Evolutionary conservation across 768 basidiomycete genomes (phyloP).

Genomic region (Serendipita vermifera): DNA sequence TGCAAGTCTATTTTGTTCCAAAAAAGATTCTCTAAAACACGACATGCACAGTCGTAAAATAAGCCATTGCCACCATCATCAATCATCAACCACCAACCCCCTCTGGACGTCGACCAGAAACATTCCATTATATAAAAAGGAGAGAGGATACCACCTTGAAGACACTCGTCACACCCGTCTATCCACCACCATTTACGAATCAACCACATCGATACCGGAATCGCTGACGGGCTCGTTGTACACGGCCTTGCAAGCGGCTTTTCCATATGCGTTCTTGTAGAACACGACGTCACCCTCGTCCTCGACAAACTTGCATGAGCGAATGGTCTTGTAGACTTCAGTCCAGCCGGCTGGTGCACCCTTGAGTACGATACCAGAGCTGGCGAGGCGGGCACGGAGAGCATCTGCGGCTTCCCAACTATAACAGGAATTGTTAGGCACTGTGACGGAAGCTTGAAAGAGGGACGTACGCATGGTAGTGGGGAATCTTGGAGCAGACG

Average conservation of each 20-base stretch:
- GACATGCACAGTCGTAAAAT: too few species aligned
- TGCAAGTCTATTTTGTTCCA: too few species aligned
- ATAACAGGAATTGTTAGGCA: constrained; percentile 9
- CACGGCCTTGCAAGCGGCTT: constrained; percentile 56
- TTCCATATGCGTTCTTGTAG: constrained; percentile 76
- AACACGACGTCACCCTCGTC: constrained; percentile 85
- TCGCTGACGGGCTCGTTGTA: constrained; percentile 50
- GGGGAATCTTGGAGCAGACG: constrained; percentile 88
- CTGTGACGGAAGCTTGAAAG: background rate
- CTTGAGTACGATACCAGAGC: constrained; percentile 46
- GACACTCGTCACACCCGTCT: too few species aligned
- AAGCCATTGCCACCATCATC: too few species aligned
- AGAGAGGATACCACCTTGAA: too few species aligned
- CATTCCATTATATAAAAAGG: too few species aligned
- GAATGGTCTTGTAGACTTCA: constrained; percentile 65
- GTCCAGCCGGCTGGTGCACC: constrained; percentile 69
- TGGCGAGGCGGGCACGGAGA: constrained; percentile 58
- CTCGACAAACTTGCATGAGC: constrained; percentile 87
- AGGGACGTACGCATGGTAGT: constrained; percentile 61
- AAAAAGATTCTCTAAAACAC: too few species aligned
- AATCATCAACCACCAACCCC: too few species aligned
- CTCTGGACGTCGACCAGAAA: too few species aligned
- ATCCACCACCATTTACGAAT: background rate
- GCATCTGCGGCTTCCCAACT: constrained; percentile 87
- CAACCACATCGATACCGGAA: constrained; percentile 47